Conservation (phyloP, 202 grass and related monocot species). For the Schoenoplectus tabernaemontani region DNA sequence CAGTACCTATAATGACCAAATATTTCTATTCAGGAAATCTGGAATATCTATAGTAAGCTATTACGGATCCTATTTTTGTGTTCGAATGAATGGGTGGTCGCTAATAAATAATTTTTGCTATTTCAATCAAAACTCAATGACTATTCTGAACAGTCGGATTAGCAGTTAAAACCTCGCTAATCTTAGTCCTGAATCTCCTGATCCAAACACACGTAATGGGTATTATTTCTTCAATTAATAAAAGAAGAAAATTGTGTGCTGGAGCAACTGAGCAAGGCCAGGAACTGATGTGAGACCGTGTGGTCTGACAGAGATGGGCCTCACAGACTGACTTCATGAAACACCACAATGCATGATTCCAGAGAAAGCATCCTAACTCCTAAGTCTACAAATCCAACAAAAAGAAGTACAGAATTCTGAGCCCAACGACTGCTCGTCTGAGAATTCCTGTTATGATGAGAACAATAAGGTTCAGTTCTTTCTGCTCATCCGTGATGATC, state of each 20-base stretch:
- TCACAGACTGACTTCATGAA: background rate
- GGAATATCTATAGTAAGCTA: too few relatives aligned
- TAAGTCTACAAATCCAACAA: background rate
- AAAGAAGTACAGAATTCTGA: background rate
- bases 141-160: too few relatives aligned
- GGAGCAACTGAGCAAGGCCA: background rate
- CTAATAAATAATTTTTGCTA: too few relatives aligned
- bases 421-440: background rate
- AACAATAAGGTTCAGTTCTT: background rate
- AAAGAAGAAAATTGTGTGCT: background rate
- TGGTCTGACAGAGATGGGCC: background rate
- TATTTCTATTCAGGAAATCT: too few relatives aligned
- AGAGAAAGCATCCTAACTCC: too few relatives aligned
- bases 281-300: too few relatives aligned
- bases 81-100: too few relatives aligned
- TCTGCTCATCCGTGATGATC: background rate
- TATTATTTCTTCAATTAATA: background rate
- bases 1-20: background rate
- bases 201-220: background rate
- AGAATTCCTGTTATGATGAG: background rate
- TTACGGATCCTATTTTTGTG: too few relatives aligned
- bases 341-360: background rate
- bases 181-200: too few relatives aligned
- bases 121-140: too few relatives aligned
- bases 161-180: too few relatives aligned